phyloP scores from a whole-genome alignment of 1,139 yeast species.

The Eremothecium sinecaudum region DNA sequence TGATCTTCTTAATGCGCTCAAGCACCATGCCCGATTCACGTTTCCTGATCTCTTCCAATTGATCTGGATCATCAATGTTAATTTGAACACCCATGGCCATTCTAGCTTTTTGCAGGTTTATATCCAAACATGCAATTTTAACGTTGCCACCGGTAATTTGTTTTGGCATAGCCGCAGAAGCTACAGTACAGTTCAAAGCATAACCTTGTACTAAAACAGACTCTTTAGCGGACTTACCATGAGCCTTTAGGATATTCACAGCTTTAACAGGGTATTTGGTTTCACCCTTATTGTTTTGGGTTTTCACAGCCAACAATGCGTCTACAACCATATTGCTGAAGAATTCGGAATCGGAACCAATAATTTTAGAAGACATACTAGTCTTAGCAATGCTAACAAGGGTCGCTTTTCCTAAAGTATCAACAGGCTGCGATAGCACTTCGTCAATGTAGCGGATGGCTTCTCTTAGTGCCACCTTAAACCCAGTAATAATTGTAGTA shows the following conservation, averaged over 20 bases:
- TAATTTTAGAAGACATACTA: slow-evolving; percentile 92
- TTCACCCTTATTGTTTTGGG: slow-evolving; percentile 82
- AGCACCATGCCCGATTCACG: slow-evolving; percentile 87
- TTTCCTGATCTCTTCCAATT: slow-evolving; percentile 88
- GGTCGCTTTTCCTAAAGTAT: slow-evolving; percentile 73
- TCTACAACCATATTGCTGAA: slow-evolving; percentile 89
- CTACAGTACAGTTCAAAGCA: slow-evolving; percentile 94
- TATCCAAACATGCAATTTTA: slow-evolving; percentile 86
- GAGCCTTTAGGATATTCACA: slow-evolving; percentile 90
- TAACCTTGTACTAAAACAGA: slow-evolving; percentile 85
- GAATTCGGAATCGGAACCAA: slow-evolving; percentile 91
- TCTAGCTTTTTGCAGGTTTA: slow-evolving; percentile 89
- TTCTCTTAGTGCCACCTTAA: slow-evolving; percentile 85
- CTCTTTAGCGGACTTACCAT: slow-evolving; percentile 87
- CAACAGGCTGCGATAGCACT: slow-evolving; percentile 74
- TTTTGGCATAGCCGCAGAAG: slow-evolving; percentile 93
- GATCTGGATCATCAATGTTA: slow-evolving; percentile 95
- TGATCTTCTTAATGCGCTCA: slow-evolving; percentile 80
- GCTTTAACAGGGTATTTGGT: slow-evolving; percentile 94
- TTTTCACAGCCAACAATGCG: slow-evolving; percentile 90
- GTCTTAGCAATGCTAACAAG: slow-evolving; percentile 86
- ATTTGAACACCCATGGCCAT: slow-evolving; percentile 99
- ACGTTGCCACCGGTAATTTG: slow-evolving; percentile 46
- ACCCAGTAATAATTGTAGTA: slow-evolving; percentile 94
- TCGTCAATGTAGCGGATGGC: slow-evolving; percentile 84